Conservation (phyloP, 352 stramenopile species). For the Paralagenidium karlingii region DNA sequence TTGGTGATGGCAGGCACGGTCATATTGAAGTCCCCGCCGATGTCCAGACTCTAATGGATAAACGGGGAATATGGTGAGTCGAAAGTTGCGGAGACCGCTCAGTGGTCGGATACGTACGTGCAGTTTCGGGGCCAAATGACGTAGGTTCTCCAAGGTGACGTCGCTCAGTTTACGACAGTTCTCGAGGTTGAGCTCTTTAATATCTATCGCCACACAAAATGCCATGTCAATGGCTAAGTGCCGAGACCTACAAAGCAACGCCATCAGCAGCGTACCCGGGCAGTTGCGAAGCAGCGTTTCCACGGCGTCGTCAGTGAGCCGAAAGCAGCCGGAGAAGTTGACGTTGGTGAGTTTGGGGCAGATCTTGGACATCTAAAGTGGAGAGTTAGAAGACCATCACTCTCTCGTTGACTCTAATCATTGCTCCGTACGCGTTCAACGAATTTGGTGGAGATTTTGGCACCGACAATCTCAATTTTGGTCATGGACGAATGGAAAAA, state of each 20-base stretch:
- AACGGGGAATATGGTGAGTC: background rate
- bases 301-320: slow-evolving; percentile 77
- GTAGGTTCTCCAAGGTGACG: slow-evolving; percentile 54
- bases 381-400: background rate
- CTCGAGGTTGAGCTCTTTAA: slow-evolving; percentile 82
- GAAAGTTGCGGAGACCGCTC: background rate
- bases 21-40: slow-evolving; percentile 86
- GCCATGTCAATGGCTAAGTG: background rate
- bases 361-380: slow-evolving; percentile 48
- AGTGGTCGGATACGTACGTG: slow-evolving; percentile 25
- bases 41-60: slow-evolving; percentile 49
- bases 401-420: background rate
- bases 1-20: slow-evolving; percentile 75
- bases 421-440: slow-evolving; percentile 30
- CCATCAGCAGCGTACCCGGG: slow-evolving; percentile 20
- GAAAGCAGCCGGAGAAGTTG: slow-evolving; percentile 82
- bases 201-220: slow-evolving; percentile 22
- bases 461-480: slow-evolving; percentile 70
- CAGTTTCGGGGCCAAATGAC: slow-evolving; percentile 66
- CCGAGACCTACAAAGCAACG: background rate
- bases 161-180: slow-evolving; percentile 86
- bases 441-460: slow-evolving; percentile 73
- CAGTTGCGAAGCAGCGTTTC: slow-evolving; percentile 71
- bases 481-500: slow-evolving; percentile 84
- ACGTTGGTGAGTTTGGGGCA: slow-evolving; percentile 78